These are phyloP conservation scores for Eucalyptus grandis DNA, from an alignment of 345 rosid genomes.

Conservation along the genomic window DNA sequence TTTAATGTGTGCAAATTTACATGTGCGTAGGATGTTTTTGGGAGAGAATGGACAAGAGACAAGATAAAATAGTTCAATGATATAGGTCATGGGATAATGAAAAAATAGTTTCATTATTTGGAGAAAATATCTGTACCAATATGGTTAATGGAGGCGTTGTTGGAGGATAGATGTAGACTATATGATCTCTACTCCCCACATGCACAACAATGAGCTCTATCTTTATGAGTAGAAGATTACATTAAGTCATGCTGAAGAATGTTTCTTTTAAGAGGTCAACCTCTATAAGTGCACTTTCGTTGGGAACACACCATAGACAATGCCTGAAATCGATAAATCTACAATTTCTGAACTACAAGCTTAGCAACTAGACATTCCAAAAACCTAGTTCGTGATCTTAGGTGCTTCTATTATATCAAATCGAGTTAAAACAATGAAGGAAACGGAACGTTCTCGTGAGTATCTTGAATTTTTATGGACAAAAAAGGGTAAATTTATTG, in stretches of 20 bases:
- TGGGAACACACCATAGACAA: neutral
- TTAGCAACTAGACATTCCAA: neutral
- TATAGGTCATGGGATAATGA: too few relatives aligned
- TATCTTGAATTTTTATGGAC: neutral
- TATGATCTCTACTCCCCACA: too few relatives aligned
- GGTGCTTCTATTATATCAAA: neutral
- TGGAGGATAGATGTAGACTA: too few relatives aligned
- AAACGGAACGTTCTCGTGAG: accelerated
- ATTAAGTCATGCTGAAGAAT: neutral
- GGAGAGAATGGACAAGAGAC: too few relatives aligned
- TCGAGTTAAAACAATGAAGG: neutral
- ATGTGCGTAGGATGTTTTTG: too few relatives aligned
- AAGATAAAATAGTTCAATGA: too few relatives aligned
- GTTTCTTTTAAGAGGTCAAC: neutral
- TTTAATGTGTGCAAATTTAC: too few relatives aligned
- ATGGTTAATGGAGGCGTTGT: too few relatives aligned
- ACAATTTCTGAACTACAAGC: neutral
- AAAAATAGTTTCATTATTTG: too few relatives aligned
- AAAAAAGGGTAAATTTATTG: neutral
- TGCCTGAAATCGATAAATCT: neutral
- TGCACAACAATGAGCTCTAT: too few relatives aligned
- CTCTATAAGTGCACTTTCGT: neutral
- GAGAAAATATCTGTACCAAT: too few relatives aligned
- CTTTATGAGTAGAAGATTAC: neutral
- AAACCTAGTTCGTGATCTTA: neutral